Evolutionary conservation across 495 filamentous ascomycete species (phyloP).

Genomic region (Gamarada debralockiae): DNA sequence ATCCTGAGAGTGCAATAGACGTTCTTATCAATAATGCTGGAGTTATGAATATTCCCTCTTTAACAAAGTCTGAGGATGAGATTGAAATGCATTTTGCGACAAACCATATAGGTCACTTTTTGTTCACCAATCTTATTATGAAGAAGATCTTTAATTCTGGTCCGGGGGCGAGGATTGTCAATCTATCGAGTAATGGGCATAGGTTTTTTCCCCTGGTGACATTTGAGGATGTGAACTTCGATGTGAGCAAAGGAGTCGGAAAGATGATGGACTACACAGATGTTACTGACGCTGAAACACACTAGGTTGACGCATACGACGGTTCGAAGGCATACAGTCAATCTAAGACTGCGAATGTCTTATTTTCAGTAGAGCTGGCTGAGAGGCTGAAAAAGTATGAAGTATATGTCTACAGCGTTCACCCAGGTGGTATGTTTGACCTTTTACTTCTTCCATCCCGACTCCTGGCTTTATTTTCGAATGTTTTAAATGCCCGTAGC

Average conservation of each 20-base stretch:
- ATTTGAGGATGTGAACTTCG: slow-evolving; percentile 19
- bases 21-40: slow-evolving; percentile 28
- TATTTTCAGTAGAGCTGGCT: too few relatives aligned
- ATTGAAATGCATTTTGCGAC: slow-evolving; percentile 56
- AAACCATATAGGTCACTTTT: slow-evolving; percentile 57
- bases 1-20: slow-evolving; percentile 6
- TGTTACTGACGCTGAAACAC: too few relatives aligned
- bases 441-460: too few relatives aligned
- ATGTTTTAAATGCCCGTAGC: too few relatives aligned
- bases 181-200: slow-evolving; percentile 10
- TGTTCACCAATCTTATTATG: slow-evolving; percentile 53
- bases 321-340: too few relatives aligned
- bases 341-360: too few relatives aligned
- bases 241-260: neutral
- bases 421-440: too few relatives aligned
- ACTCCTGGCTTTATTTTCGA: too few relatives aligned
- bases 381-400: too few relatives aligned
- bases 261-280: too few relatives aligned
- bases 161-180: slow-evolving; percentile 11
- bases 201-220: neutral
- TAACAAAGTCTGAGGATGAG: slow-evolving; percentile 20
- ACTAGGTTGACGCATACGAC: too few relatives aligned
- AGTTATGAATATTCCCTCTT: slow-evolving; percentile 20
- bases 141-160: slow-evolving; percentile 7
- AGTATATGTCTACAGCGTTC: too few relatives aligned